Percentiles rank a stretch among this genome's conserved stretches.
Evolutionary conservation across 73 alveolate species (phyloP).

Genomic region (Uronychia binucleata): DNA sequence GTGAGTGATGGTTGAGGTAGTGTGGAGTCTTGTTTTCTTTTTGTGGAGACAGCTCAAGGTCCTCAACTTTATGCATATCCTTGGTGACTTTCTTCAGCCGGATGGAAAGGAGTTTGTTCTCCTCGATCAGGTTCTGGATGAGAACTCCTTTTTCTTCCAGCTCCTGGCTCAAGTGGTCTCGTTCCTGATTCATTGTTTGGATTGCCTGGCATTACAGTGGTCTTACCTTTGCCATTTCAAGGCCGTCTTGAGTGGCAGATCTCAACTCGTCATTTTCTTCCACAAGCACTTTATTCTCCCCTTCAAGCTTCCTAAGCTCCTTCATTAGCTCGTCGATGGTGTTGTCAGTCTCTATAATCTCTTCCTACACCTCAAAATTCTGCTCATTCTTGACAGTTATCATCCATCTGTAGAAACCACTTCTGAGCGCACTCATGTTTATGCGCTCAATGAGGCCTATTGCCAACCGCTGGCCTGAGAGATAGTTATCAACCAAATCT

Average conservation of each 20-base stretch:
- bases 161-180: slow-evolving; percentile 62
- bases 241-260: slow-evolving; percentile 74
- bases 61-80: slow-evolving; percentile 25
- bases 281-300: slow-evolving; percentile 28
- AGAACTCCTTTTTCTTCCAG: slow-evolving; percentile 59
- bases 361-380: not conserved
- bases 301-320: slow-evolving; percentile 20
- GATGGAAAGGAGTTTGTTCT: slow-evolving; percentile 49
- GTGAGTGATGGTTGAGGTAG: too few species aligned
- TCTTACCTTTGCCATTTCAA: slow-evolving; percentile 65
- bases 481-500: slow-evolving; percentile 14
- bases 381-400: not conserved
- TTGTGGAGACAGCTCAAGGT: not conserved
- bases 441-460: slow-evolving; percentile 3
- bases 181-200: slow-evolving; percentile 59
- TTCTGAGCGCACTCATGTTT: not conserved
- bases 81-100: slow-evolving; percentile 38
- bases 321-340: slow-evolving; percentile 7
- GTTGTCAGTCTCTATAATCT: slow-evolving; percentile 3
- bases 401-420: not conserved
- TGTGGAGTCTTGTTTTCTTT: too few species aligned
- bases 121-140: slow-evolving; percentile 68
- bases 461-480: slow-evolving; percentile 37
- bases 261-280: slow-evolving; percentile 71
- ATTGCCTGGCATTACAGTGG: slow-evolving; percentile 42